Evolutionary conservation across 225 moss, liverwort and hornwort genomes (phyloP).

Genomic region (Climacium dendroides): DNA sequence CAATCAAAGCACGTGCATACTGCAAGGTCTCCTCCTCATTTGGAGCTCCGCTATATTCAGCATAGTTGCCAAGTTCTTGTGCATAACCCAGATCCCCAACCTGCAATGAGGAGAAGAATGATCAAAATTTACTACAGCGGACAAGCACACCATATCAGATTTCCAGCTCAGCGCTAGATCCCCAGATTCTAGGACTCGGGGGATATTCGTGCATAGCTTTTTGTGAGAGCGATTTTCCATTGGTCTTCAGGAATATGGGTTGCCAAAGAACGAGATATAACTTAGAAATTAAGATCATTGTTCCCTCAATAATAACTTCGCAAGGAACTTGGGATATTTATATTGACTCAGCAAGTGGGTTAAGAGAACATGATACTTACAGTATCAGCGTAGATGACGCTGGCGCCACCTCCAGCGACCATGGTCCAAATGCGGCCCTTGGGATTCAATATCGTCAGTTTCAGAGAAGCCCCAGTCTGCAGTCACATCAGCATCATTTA

Average conservation of each 20-base stretch:
- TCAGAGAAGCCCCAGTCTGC: constrained; percentile 95
- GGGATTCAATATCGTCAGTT: constrained; percentile 85
- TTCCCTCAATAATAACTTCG: neutral
- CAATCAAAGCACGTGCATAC: constrained; percentile 85
- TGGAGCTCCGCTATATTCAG: constrained; percentile 94
- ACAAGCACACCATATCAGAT: neutral
- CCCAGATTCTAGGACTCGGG: neutral
- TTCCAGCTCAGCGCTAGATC: neutral
- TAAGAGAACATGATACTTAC: constrained; percentile 21
- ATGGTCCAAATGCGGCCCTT: constrained; percentile 98
- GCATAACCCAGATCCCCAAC: constrained; percentile 91
- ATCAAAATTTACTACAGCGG: neutral
- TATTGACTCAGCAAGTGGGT: neutral
- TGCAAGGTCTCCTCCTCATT: constrained; percentile 90
- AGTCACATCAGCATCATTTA: neutral
- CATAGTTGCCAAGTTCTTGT: constrained; percentile 93
- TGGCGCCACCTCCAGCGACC: constrained; percentile 99
- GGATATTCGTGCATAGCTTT: neutral
- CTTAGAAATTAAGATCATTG: neutral
- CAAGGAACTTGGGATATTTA: neutral
- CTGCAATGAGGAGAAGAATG: constrained; percentile 2
- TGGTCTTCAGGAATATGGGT: neutral
- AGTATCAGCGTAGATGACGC: constrained; percentile 95
- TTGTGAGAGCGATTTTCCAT: neutral
- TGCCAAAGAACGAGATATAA: neutral